These are phyloP conservation scores for Heliamphora pulchella DNA, from an alignment of 179 eudicot genomes.

Conservation along the genomic window DNA sequence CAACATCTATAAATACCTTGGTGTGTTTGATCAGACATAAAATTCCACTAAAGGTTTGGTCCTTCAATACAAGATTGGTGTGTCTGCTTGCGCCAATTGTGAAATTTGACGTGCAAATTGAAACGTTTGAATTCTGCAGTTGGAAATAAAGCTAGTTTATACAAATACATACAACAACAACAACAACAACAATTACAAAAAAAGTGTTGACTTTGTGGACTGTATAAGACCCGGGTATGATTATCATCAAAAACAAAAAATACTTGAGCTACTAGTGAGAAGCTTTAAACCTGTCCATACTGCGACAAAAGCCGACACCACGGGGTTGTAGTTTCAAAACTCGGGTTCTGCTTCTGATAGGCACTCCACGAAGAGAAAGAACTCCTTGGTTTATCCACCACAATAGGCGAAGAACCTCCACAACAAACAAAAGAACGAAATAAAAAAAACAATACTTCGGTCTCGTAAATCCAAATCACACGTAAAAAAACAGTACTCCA, in stretches of 20 bases:
- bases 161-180: background rate
- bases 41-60: slow-evolving; percentile 41
- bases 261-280: background rate
- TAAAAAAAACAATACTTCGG: background rate
- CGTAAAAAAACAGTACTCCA: background rate
- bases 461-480: background rate
- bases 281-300: slow-evolving; percentile 44
- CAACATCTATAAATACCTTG: slow-evolving; percentile 40
- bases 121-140: slow-evolving; percentile 52
- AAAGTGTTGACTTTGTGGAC: background rate
- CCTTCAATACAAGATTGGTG: slow-evolving; percentile 47
- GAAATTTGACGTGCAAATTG: slow-evolving; percentile 39
- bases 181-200: background rate
- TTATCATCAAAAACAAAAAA: background rate
- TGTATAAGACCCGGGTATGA: background rate
- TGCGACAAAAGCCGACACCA: slow-evolving; percentile 84
- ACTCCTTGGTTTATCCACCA: slow-evolving; percentile 37
- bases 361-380: slow-evolving; percentile 40
- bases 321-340: slow-evolving; percentile 42
- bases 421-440: background rate
- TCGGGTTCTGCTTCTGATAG: slow-evolving; percentile 34
- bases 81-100: slow-evolving; percentile 57
- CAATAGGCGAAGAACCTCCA: slow-evolving; percentile 34
- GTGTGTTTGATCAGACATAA: slow-evolving; percentile 55
- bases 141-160: slow-evolving; percentile 14